Base-by-base conservation (phyloP, 2,329 filamentous ascomycete species). In the Graphiopsis chlorocephala region DNA sequence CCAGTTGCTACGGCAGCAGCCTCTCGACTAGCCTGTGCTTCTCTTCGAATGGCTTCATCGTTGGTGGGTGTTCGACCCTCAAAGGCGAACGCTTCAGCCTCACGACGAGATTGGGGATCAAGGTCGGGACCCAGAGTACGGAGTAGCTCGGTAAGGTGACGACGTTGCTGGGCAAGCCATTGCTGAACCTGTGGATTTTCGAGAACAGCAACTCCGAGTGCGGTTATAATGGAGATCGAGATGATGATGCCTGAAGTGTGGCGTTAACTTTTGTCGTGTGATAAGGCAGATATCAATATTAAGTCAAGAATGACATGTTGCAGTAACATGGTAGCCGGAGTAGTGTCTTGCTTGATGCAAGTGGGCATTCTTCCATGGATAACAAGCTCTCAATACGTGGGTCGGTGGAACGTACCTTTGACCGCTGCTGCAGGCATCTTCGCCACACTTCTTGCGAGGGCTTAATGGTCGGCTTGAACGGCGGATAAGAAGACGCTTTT, bases 131-230 rank as follows among this genome's bases (percentile, higher is more conserved):
- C 85, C 12, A 88, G 79, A 42, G 80, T 83, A 70, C 87, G 82
- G 33, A 89, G 75, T 15, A 86, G 82, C 65, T 86, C 74, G 23
- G 85, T 85, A 67, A 89, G 83, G 74, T 86, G 88, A 64, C 85
- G 84, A 53, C 86, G 84, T 63, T 85, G 86, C 64, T 84, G 81
- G 64, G 86, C 81, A 61, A 89, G 77, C 86, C 86, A 89, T 81
- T 83, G 80, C 74, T 85, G 81, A 65, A 89, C 81, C 72, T 88
- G 83, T 0, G 86, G 86, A 47, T 84, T 87, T 73, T 89, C 85
- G 75, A 88, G 87, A 53, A 87, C 82, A 61, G 86, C 86, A 59
- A 88, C 82, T 14, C 86, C 84, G 20, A 87, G 85, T 66, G 86
- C 86, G 61, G 88, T 82, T 64, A 88, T 78, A 47, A 88, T 81